Evolutionary conservation across 2,329 filamentous ascomycete species (phyloP), one percentile per base, ranked within the genome.

Genomic region (Trichoderma atroviride): DNA sequence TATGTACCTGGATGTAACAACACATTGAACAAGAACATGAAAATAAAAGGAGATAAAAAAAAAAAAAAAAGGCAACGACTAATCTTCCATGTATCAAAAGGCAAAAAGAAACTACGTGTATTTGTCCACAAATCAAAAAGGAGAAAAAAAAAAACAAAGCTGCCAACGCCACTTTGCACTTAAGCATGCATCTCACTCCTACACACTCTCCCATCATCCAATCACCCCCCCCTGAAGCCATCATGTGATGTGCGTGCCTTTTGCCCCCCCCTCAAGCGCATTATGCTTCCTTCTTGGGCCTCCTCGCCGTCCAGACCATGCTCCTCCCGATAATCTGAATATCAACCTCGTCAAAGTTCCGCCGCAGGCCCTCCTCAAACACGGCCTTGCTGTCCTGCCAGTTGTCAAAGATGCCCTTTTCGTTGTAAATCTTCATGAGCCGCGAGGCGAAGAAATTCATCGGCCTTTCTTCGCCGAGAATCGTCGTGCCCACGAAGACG

Each of bases 281-380:
- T 63, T 7, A 58, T 56, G 56, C 47, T 5, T 27, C 57, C 57
- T 24, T 43, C 56, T 72, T 76, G 10, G 79, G 78, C 71, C 69
- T 74, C 35, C 70, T 73, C 10, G 78, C 81, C n/a, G 59, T 71
- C 69, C 81, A 83, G n/a, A 83, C 66, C 73, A 83, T 62, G 33
- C 75, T 72, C 69, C 77, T 77, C 0, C 82, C 82, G 14, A 82
- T 76, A 19, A 82, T 68, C 73, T 77, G 77, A 0, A 77, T 78
- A 69, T 82, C 78, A 1, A 83, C 81, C 33, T 78, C 75, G 22
- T 76, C 77, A 65, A 83, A 83, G 52, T 77, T 75, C 50, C 74
- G 71, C 66, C 75, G 70, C 33, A 84, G 72, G 13, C 74, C 79
- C 19, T 72, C 69, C 58, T 78, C 77, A 33, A 82, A 74, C 4